phyloP scores from a whole-genome alignment of 805 yeast genomes.

The Schwanniomyces sp. region DNA sequence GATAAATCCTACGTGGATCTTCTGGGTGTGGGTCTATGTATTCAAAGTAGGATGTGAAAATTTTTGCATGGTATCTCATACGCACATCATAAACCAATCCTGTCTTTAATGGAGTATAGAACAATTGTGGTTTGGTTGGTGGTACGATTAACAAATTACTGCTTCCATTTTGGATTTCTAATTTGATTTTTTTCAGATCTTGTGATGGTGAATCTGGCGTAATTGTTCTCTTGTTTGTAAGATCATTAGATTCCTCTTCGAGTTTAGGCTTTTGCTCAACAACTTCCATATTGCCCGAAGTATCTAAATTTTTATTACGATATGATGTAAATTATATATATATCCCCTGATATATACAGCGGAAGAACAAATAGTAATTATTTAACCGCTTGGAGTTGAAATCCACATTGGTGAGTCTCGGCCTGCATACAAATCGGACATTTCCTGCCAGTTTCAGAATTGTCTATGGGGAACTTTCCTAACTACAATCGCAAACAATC shows the following conservation, averaged over 20 bases:
- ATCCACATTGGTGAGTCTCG: neutral
- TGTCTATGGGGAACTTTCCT: too few relatives aligned
- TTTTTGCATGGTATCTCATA: slow-evolving; percentile 96
- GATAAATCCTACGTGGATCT: slow-evolving; percentile 93
- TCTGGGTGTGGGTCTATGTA: slow-evolving; percentile 99
- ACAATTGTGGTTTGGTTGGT: slow-evolving; percentile 61
- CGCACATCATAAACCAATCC: slow-evolving; percentile 95
- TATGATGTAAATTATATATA: neutral
- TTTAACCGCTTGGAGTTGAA: neutral
- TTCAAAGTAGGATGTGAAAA: slow-evolving; percentile 87
- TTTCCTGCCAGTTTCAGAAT: neutral
- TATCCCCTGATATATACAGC: neutral
- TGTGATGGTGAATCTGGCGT: neutral
- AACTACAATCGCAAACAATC: too few relatives aligned
- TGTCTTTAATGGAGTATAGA: slow-evolving; percentile 76
- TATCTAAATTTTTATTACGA: neutral
- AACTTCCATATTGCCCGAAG: neutral
- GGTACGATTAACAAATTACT: slow-evolving; percentile 46
- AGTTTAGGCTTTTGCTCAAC: neutral
- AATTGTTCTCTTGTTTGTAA: neutral
- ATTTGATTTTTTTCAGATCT: slow-evolving; percentile 1
- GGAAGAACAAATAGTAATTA: neutral
- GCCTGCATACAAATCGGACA: neutral
- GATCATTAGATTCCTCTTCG: neutral
- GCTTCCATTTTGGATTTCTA: neutral